phyloP scores from a whole-genome alignment of 352 stramenopile genomes.

The Phytophthora idaei region DNA sequence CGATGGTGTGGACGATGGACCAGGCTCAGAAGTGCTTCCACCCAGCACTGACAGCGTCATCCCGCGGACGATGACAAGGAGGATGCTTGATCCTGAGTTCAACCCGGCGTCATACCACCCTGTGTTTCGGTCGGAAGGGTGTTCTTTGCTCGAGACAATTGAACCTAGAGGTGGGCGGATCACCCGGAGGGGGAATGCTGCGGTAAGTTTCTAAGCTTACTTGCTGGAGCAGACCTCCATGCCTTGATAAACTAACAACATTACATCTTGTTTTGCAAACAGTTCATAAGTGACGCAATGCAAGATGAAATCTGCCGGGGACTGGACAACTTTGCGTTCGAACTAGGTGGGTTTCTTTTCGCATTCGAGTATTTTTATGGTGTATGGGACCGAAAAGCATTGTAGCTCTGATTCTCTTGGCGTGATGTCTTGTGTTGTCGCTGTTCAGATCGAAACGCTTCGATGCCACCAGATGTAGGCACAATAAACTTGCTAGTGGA shows the following conservation, averaged over 20 bases:
- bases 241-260: slow-evolving; percentile 8
- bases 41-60: slow-evolving; percentile 33
- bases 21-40: slow-evolving; percentile 22
- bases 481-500: background rate
- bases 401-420: slow-evolving; percentile 4
- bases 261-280: slow-evolving; percentile 1
- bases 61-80: slow-evolving; percentile 27
- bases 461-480: slow-evolving; percentile 57
- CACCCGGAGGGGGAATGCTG: slow-evolving; percentile 17
- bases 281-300: slow-evolving; percentile 32
- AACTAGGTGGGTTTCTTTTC: slow-evolving; percentile 39
- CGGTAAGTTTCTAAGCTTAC: slow-evolving; percentile 25
- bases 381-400: background rate
- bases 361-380: no score
- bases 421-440: slow-evolving; percentile 8
- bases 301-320: slow-evolving; percentile 40
- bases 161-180: slow-evolving; percentile 36
- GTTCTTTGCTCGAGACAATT: slow-evolving; percentile 57
- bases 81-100: slow-evolving; percentile 29
- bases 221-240: background rate
- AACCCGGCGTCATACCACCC: slow-evolving; percentile 47
- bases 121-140: slow-evolving; percentile 40
- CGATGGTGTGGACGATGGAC: slow-evolving; percentile 35
- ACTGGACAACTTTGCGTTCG: slow-evolving; percentile 53
- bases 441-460: slow-evolving; percentile 44